Evolutionary conservation across 331 rosid genomes (phyloP).

Genomic region (Quercus tomentella): DNA sequence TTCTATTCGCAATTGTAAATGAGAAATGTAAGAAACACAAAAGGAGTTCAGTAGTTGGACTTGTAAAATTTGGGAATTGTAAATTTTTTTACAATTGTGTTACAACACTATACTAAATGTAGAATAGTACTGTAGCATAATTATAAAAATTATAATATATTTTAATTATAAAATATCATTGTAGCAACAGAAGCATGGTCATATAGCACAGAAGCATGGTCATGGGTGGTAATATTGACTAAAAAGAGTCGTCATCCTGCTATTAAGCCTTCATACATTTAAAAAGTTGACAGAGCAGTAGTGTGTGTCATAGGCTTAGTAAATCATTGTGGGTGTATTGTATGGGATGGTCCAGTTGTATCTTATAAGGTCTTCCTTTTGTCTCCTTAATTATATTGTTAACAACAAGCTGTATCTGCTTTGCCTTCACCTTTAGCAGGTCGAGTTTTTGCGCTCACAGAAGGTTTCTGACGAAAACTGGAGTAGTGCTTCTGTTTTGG

Average conservation of each 20-base stretch:
- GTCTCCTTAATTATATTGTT: background rate
- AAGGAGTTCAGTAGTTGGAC: no score
- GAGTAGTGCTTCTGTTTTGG: background rate
- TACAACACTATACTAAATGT: no score
- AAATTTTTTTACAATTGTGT: no score
- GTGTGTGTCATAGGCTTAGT: no score
- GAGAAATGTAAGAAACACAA: no score
- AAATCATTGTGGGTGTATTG: background rate
- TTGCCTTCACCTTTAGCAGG: slow-evolving; percentile 62
- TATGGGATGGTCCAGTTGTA: background rate
- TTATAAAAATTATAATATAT: no score
- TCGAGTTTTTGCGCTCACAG: slow-evolving; percentile 71
- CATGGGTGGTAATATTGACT: background rate
- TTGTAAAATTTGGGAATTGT: no score
- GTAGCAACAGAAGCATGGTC: fast-evolving
- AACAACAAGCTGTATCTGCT: slow-evolving; percentile 50
- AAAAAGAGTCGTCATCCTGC: background rate
- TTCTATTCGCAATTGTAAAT: no score
- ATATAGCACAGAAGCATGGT: background rate
- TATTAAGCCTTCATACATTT: no score
- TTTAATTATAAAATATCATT: no score
- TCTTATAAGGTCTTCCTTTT: background rate
- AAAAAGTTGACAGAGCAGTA: no score
- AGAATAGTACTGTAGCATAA: no score
- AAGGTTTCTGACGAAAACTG: slow-evolving; percentile 52